Percentiles rank a stretch among this genome's conserved stretches.
Evolutionary conservation across 208 protist species (phyloP).

Genomic region (Porcisia hertigi): DNA sequence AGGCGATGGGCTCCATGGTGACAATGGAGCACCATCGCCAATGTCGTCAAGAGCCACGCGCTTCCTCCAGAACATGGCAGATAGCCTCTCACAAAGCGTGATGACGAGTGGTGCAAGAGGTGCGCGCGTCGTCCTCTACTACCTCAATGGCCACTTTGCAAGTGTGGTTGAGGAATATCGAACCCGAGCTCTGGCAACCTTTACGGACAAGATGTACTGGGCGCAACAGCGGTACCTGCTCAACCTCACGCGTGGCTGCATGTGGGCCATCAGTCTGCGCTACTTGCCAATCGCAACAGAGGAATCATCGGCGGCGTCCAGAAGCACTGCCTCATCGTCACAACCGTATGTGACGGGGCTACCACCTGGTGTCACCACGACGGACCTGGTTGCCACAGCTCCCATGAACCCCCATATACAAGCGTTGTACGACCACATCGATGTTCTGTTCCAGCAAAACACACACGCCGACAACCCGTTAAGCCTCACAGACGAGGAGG

Average conservation of each 20-base stretch:
- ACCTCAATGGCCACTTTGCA: slow-evolving; percentile 18
- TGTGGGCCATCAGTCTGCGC: slow-evolving; percentile 18
- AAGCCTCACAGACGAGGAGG: slow-evolving; percentile 25
- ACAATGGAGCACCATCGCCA: not conserved
- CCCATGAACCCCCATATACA: slow-evolving; percentile 31
- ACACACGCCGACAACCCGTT: slow-evolving; percentile 64
- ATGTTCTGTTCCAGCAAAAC: slow-evolving; percentile 76
- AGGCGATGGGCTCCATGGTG: not conserved
- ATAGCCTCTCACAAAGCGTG: slow-evolving; percentile 8
- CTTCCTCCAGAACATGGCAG: slow-evolving; percentile 15
- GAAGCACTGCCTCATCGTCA: not conserved
- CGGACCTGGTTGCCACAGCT: slow-evolving; percentile 12
- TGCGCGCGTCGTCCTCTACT: slow-evolving; percentile 28
- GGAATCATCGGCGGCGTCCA: not conserved
- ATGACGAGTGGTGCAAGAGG: slow-evolving; percentile 15
- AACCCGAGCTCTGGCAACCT: not conserved
- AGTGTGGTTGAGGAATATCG: slow-evolving; percentile 6
- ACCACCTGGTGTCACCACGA: not conserved
- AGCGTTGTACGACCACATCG: slow-evolving; percentile 46
- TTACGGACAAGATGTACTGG: slow-evolving; percentile 24
- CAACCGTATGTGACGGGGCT: not conserved
- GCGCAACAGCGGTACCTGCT: slow-evolving; percentile 22
- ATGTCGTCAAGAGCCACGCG: slow-evolving; percentile 1
- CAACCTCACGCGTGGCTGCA: slow-evolving; percentile 21
- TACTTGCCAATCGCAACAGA: slow-evolving; percentile 6